phyloP scores from a whole-genome alignment of 1,284 basidiomycete species.

The Malassezia arunalokei region DNA sequence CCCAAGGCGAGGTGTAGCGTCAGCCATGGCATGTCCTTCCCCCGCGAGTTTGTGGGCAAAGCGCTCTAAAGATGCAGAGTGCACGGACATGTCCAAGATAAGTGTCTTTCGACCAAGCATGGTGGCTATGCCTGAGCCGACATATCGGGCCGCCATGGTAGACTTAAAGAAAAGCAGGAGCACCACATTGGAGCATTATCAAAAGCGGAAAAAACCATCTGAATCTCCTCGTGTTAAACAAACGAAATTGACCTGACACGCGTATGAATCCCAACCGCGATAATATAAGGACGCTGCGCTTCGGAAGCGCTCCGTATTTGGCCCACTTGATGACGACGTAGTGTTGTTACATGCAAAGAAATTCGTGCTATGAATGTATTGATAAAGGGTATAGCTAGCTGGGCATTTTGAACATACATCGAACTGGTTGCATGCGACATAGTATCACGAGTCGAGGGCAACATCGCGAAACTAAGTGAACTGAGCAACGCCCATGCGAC shows the following conservation, averaged over 20 bases:
- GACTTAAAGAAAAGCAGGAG: neutral
- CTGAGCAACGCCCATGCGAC: slow-evolving; percentile 48
- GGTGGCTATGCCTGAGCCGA: neutral
- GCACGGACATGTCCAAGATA: neutral
- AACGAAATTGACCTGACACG: neutral
- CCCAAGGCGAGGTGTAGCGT: neutral
- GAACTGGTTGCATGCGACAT: neutral
- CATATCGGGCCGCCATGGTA: neutral
- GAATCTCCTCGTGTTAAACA: neutral
- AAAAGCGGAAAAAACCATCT: neutral
- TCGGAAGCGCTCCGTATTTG: neutral
- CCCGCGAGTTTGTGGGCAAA: neutral
- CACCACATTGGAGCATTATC: neutral
- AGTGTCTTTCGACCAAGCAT: neutral
- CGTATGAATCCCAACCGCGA: neutral
- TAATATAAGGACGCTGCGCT: neutral
- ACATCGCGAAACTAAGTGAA: neutral
- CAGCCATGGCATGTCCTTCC: neutral
- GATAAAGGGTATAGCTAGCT: neutral
- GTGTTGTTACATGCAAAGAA: neutral
- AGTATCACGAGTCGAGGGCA: neutral
- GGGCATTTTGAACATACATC: neutral
- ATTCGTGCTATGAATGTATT: neutral
- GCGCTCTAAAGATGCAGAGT: neutral
- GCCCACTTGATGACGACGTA: neutral